phyloP scores from a whole-genome alignment of 192 early-diverging fungal species.

The Borealophlyctis nickersoniae region DNA sequence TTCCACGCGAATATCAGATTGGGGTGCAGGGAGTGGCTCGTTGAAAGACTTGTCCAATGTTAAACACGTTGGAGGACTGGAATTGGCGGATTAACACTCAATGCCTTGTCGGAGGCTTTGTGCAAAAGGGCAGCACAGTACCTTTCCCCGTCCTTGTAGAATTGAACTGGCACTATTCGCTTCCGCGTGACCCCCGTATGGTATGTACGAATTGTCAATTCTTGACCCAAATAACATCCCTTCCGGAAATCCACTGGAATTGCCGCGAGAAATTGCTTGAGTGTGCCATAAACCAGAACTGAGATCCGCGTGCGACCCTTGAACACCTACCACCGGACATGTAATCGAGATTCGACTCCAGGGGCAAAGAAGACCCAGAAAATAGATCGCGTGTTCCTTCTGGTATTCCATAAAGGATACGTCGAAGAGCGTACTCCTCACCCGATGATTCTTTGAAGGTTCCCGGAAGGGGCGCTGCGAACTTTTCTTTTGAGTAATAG shows the following conservation, averaged over 20 bases:
- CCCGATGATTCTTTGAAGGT: constrained; percentile 50
- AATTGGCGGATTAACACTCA: too few species aligned
- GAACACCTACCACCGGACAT: constrained; percentile 81
- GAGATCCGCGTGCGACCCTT: too few species aligned
- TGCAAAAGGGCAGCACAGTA: constrained; percentile 29
- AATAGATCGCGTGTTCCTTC: constrained; percentile 86
- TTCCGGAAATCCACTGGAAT: constrained; percentile 87
- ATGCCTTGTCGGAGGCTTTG: too few species aligned
- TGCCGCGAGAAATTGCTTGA: too few species aligned
- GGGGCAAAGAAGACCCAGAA: constrained; percentile 66
- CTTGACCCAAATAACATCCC: constrained; percentile 98
- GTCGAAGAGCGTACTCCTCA: constrained; percentile 67
- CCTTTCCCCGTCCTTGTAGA: constrained; percentile 45
- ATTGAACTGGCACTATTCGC: constrained; percentile 79
- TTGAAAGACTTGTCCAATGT: constrained; percentile 29
- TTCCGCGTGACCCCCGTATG: constrained; percentile 93
- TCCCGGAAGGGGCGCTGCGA: constrained; percentile 43
- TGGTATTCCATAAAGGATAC: constrained; percentile 82
- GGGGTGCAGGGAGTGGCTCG: constrained; percentile 20
- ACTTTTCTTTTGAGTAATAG: not conserved
- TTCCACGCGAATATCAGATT: constrained; percentile 26
- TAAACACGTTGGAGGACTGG: constrained; percentile 32
- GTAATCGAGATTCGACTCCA: constrained; percentile 90
- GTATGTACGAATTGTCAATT: constrained; percentile 95
- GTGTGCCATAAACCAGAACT: too few species aligned